These are phyloP conservation scores for Craterostigma plantagineum DNA, from an alignment of 257 asterid species.

Conservation along the genomic window DNA sequence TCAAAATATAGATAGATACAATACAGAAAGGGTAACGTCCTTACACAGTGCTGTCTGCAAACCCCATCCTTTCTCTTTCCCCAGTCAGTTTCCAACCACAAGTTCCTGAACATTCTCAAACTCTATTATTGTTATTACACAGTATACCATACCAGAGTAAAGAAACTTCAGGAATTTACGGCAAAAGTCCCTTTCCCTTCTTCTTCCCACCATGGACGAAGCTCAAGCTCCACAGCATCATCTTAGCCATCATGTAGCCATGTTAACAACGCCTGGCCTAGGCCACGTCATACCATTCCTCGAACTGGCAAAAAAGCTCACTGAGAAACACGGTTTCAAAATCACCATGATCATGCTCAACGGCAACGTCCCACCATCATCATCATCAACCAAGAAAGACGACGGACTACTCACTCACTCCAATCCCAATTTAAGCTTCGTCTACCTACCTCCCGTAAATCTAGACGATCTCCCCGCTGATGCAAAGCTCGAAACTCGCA, in stretches of 20 bases:
- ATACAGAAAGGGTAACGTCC: too few species aligned
- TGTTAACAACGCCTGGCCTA: slow-evolving; percentile 30
- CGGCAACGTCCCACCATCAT: slow-evolving; percentile 7
- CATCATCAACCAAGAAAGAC: slow-evolving; percentile 7
- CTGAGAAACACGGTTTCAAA: slow-evolving; percentile 13
- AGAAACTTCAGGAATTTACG: too few species aligned
- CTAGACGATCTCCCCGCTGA: slow-evolving; percentile 19
- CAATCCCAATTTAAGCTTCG: slow-evolving; percentile 15
- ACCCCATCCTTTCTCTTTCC: too few species aligned
- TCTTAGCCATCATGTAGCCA: slow-evolving; percentile 17
- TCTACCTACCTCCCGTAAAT: slow-evolving; percentile 20
- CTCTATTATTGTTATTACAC: too few species aligned
- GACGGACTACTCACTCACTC: slow-evolving; percentile 8
- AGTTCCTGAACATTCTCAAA: too few species aligned
- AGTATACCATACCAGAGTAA: too few species aligned
- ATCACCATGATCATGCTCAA: slow-evolving; percentile 19
- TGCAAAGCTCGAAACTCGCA: slow-evolving; percentile 16
- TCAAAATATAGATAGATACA: too few species aligned
- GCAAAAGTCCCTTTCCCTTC: too few species aligned
- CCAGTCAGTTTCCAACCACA: too few species aligned
- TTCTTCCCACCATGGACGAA: too few species aligned
- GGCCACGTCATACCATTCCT: slow-evolving; percentile 32
- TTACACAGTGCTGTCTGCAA: too few species aligned
- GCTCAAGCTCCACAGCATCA: neutral
- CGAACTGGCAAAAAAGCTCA: slow-evolving; percentile 21